Percentiles rank a stretch among this genome's conserved stretches.
Evolutionary conservation across 371 early-diverging fungal genomes (phyloP).

Genomic region (Basidiobolus heterosporus): DNA sequence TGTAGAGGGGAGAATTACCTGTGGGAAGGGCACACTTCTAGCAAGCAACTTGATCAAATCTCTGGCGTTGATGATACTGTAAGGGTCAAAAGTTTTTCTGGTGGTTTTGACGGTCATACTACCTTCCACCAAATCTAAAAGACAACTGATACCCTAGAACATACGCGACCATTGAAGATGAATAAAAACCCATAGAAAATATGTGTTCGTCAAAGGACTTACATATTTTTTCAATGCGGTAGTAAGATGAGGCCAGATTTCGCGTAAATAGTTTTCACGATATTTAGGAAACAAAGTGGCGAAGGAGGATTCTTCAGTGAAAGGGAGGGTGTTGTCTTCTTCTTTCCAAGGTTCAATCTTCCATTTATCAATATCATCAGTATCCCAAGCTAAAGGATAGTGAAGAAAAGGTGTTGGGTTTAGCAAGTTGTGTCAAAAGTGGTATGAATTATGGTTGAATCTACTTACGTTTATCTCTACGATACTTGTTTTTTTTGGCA

Average conservation of each 20-base stretch:
- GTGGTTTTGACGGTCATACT: slow-evolving; percentile 97
- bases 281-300: slow-evolving; percentile 97
- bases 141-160: slow-evolving; percentile 74
- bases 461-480: slow-evolving; percentile 9
- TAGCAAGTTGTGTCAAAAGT: not conserved
- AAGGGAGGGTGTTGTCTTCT: slow-evolving; percentile 63
- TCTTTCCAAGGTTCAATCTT: slow-evolving; percentile 78
- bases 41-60: slow-evolving; percentile 92
- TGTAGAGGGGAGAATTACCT: slow-evolving; percentile 27
- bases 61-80: slow-evolving; percentile 87
- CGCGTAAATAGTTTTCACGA: slow-evolving; percentile 86
- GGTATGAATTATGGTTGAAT: not conserved
- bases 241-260: slow-evolving; percentile 92
- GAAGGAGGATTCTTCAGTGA: slow-evolving; percentile 92
- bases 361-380: slow-evolving; percentile 88
- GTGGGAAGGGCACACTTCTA: slow-evolving; percentile 88
- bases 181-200: too few relatives aligned
- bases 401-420: too few relatives aligned
- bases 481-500: slow-evolving; percentile 6
- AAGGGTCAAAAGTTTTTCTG: slow-evolving; percentile 93
- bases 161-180: too few relatives aligned
- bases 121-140: slow-evolving; percentile 90
- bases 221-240: slow-evolving; percentile 66
- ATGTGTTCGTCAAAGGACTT: slow-evolving; percentile 8
- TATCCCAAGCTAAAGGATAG: slow-evolving; percentile 67